Evolutionary conservation across 2,329 filamentous ascomycete genomes (phyloP), one percentile per base, ranked within the genome.

Genomic region (Monosporascus sp.): DNA sequence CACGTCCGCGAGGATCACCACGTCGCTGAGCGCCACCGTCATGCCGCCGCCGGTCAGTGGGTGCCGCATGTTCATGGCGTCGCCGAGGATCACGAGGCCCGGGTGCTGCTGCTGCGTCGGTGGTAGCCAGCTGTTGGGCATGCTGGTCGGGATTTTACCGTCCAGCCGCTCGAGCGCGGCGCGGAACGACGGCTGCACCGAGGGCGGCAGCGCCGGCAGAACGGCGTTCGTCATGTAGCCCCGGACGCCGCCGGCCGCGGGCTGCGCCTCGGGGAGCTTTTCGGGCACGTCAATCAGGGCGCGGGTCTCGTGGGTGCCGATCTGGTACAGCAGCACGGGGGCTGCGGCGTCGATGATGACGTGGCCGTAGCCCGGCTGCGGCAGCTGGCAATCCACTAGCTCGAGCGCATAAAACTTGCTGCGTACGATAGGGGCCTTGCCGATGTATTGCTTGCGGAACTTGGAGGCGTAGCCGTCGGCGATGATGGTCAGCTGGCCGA

Each of bases 31-130:
- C 1, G 90, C 94, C 2, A 97, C 94, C 0, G 93, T 97, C 94
- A 99, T 99, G 63, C 94, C 94, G 60, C 94, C 94, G 50, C 94
- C 94, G 0, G 94, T 99, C 14, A 99, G 80, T 2, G 94, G 94
- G 72, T 99, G 94, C n/a, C 94, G 89, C 94, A 99, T 99, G 76
- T 99, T 99, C 80, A 96, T 87, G 15, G 94, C 93, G 68, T 99
- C 94, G 54, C 94, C 94, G 8, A 97, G 80, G 37, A 99, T 76
- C 48, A 96, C 79, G 55, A 96, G 74, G 4, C 90, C 90, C 1
- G 84, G 82, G 11, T 81, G 80, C 45, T 89, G 88, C 55, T 88
- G 88, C 45, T 72, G 73, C 1, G 84, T 81, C 0, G 94, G 84
- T 5, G 94, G 92, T 2, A 99, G 82, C 79, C 89, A 99, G 56